Base-by-base conservation (phyloP, 306 rosid species). In the Vigna hirtella region DNA sequence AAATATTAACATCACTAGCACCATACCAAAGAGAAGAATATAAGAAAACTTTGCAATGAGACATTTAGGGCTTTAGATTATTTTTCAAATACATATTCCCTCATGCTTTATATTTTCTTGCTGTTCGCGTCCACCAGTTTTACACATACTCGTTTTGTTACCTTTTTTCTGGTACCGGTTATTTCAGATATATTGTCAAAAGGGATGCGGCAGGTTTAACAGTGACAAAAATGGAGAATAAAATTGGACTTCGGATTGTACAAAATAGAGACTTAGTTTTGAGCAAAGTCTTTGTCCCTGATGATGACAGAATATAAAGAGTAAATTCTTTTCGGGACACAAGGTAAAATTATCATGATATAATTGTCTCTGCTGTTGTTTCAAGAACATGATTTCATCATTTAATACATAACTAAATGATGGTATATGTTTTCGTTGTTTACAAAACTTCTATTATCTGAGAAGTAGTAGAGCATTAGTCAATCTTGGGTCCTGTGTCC, bases 221-320 rank as follows among this genome's bases (percentile, higher is more conserved):
- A 52, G 96, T 82, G 38, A 89, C 93, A 58, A 93, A 93, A 77
- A 91, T 93, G 51, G 93, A 90, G 82, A 93, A 93, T 74, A 93
- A 93, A 85, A 91, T 91, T 82, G 97, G 97, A 83, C 83, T 91
- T 75, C 82, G 98, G 80, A 90, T 93, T 1, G 98, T 93, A 73
- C 98, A 93, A 82, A 93, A 93, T 86, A 97, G 98, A 79, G 98
- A 93, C 79, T 87, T 90, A 79, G 83, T 91, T 71, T 68, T 91
- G 82, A 83, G 81, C 40, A 84, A 89, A 58, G 97, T 91, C 32
- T 94, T 91, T 81, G 90, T 93, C 12, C 90, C 94, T 15, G 94
- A 87, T 0, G 94, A 87, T 87, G 93, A 90, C 73, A 89, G 97
- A 80, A 80, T 93, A 70, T 87, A 86, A n/a, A 97, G 91, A 48